These are phyloP conservation scores for Kodamaea plutei DNA, from an alignment of 1,139 yeast genomes.

Conservation along the genomic window DNA sequence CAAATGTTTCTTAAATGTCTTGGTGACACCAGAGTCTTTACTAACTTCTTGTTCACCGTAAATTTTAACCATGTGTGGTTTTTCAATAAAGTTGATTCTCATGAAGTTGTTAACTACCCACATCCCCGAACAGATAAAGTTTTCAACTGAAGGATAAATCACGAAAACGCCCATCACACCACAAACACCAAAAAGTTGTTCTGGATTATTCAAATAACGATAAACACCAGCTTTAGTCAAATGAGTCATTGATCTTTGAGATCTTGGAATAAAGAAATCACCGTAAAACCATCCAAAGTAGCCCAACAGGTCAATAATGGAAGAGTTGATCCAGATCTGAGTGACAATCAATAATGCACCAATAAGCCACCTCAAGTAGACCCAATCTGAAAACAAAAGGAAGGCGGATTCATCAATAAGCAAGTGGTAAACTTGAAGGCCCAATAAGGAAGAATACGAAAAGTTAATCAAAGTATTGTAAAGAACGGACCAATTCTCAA, in stretches of 20 bases:
- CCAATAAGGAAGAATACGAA: conserved; percentile 44
- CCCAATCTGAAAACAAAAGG: conserved; percentile 34
- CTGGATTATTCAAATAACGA: conserved; percentile 82
- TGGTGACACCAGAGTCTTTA: conserved; percentile 63
- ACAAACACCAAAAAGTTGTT: conserved; percentile 74
- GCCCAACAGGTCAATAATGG: conserved; percentile 72
- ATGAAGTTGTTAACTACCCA: conserved; percentile 71
- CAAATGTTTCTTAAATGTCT: conserved; percentile 54
- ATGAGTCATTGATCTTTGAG: conserved; percentile 34
- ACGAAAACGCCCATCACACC: conserved; percentile 80
- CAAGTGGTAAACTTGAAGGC: conserved; percentile 33
- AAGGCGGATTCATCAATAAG: conserved; percentile 17
- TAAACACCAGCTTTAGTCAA: conserved; percentile 82
- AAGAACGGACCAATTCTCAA: conserved; percentile 71
- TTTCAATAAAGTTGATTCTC: conserved; percentile 71
- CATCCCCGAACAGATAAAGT: conserved; percentile 51
- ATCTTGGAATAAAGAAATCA: conserved; percentile 68
- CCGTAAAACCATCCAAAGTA: conserved; percentile 91
- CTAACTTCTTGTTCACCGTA: conserved; percentile 64
- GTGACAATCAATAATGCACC: conserved; percentile 54
- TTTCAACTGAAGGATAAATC: conserved; percentile 56
- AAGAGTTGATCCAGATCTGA: conserved; percentile 69
- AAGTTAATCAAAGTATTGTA: conserved; percentile 53
- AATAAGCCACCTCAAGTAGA: conserved; percentile 55
- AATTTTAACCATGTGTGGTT: conserved; percentile 73